Evolutionary conservation across 2,329 filamentous ascomycete species (phyloP).

Genomic region (Colletotrichum karsti): DNA sequence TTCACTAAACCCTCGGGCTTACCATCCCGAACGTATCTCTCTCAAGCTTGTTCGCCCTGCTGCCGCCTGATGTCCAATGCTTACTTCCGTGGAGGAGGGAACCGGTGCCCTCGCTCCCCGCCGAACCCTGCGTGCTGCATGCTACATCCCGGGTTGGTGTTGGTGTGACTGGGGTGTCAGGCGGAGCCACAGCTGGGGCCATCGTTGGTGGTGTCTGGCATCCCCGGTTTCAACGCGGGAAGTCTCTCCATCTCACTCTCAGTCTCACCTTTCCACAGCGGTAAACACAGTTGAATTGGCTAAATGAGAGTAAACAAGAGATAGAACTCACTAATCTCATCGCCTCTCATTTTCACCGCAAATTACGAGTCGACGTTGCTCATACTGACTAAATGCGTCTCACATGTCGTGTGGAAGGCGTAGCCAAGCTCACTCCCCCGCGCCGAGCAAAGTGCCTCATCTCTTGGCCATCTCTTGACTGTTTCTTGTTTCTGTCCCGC

Average conservation of each 20-base stretch:
- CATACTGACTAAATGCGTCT: too few species aligned
- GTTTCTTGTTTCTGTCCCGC: too few species aligned
- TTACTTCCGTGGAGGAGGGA: not conserved
- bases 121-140: not conserved
- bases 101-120: not conserved
- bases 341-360: too few species aligned
- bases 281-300: too few species aligned
- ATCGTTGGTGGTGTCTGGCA: not conserved
- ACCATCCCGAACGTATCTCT: not conserved
- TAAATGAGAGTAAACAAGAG: too few species aligned
- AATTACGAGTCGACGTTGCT: too few species aligned
- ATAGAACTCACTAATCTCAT: too few species aligned
- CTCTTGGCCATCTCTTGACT: slow-evolving; percentile 27
- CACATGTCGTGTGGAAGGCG: not conserved
- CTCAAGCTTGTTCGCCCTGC: not conserved
- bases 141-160: not conserved
- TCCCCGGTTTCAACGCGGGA: slow-evolving; percentile 3
- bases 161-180: not conserved
- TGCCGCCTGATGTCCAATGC: not conserved
- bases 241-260: too few species aligned
- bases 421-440: slow-evolving; percentile 11
- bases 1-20: not conserved
- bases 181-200: not conserved
- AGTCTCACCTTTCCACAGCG: too few species aligned
- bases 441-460: slow-evolving; percentile 23